A percentile compares a stretch with the other conserved stretches of the same genome.
Conservation (phyloP, 2,329 filamentous ascomycete species). For the Aureobasidium leucospermi region DNA sequence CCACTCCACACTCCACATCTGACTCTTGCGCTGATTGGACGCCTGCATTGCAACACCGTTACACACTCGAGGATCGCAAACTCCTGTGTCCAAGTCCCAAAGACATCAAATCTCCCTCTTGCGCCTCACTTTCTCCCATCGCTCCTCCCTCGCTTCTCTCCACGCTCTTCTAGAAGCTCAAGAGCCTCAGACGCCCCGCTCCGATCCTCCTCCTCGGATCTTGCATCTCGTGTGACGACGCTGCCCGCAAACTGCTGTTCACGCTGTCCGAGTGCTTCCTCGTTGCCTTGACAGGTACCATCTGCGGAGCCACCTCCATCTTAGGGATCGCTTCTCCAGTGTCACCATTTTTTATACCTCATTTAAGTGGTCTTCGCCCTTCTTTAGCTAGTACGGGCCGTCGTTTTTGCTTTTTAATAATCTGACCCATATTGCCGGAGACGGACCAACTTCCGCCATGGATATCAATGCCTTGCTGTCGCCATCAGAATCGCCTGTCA, state of each 20-base stretch:
- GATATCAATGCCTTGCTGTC: constrained; percentile 44
- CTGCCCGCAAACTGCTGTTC: constrained; percentile 5
- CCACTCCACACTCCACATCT: not conserved
- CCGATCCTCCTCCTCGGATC: not conserved
- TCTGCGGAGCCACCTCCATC: not conserved
- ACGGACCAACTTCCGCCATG: constrained; percentile 25
- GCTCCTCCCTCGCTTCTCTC: not conserved
- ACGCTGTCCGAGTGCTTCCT: not conserved
- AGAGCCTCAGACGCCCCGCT: not conserved
- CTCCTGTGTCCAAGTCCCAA: constrained; percentile 2
- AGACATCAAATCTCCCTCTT: not conserved
- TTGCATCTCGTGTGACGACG: not conserved
- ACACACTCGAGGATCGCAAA: constrained; percentile 1
- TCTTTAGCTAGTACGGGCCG: constrained; percentile 4
- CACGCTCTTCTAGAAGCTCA: not conserved
- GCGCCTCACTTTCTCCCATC: not conserved
- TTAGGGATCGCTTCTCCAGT: not conserved
- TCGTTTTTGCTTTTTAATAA: not conserved
- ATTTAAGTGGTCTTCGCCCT: not conserved
- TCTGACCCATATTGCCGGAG: not conserved
- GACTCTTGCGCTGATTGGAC: constrained; percentile 2
- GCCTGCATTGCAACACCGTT: constrained; percentile 1
- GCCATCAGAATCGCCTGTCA: constrained; percentile 37
- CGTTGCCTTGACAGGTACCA: not conserved
- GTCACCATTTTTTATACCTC: not conserved